Conservation (phyloP, 129 eudicot species). For the Heracleum sosnowskyi region DNA sequence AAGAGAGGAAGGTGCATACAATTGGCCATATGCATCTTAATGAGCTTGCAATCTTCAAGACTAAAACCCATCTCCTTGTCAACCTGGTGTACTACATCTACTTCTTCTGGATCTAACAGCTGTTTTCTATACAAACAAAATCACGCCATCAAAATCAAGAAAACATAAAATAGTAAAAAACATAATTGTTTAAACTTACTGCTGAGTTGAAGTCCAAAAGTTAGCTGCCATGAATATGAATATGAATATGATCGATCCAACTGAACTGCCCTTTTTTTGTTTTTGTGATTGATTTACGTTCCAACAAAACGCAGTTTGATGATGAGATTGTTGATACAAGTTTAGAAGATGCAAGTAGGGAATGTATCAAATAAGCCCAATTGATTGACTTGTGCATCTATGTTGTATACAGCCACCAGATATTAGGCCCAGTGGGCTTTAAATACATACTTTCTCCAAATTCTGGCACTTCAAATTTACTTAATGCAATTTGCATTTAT, state of each 20-base stretch:
- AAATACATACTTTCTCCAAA: too few relatives aligned
- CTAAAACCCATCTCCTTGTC: slow-evolving; percentile 84
- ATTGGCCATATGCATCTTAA: slow-evolving; percentile 82
- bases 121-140: slow-evolving; percentile 50
- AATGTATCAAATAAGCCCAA: too few relatives aligned
- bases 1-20: slow-evolving; percentile 24
- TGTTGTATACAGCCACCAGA: too few relatives aligned
- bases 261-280: too few relatives aligned
- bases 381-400: too few relatives aligned
- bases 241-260: background rate
- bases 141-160: background rate
- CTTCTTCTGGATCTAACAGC: slow-evolving; percentile 79
- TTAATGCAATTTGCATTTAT: too few relatives aligned
- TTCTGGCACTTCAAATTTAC: too few relatives aligned
- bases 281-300: background rate
- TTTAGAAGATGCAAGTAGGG: too few relatives aligned
- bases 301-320: too few relatives aligned
- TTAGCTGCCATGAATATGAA: slow-evolving; percentile 65
- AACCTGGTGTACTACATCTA: slow-evolving; percentile 64
- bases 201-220: slow-evolving; percentile 98
- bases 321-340: too few relatives aligned
- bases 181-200: slow-evolving; percentile 28
- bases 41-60: slow-evolving; percentile 89
- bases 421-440: too few relatives aligned
- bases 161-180: slow-evolving; percentile 1